These are phyloP conservation scores for Triticum aestivum DNA, from an alignment of 176 grass and related monocot genomes.

Conservation along the genomic window DNA sequence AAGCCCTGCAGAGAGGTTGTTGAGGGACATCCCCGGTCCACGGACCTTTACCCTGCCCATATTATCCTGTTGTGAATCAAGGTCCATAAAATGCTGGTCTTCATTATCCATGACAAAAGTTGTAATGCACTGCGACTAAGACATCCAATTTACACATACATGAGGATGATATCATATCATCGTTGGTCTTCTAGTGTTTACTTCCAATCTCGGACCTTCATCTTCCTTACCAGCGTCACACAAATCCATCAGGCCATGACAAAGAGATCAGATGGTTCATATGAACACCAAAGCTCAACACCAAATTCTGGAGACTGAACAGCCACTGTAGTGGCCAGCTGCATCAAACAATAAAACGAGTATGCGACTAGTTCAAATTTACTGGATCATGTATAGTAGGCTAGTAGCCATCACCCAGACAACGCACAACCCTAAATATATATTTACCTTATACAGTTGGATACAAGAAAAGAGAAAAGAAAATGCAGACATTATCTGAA, in stretches of 20 bases:
- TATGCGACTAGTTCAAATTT: neutral
- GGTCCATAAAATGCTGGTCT: neutral
- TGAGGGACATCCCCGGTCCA: neutral
- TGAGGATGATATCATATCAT: neutral
- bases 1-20: neutral
- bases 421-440: slow-evolving; percentile 8
- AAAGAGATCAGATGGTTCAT: neutral
- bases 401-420: slow-evolving; percentile 9
- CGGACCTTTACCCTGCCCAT: neutral
- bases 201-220: neutral
- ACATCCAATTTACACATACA: neutral
- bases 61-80: neutral
- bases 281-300: neutral
- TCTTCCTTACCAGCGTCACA: no score
- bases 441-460: neutral
- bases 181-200: neutral
- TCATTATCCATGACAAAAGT: neutral
- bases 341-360: neutral
- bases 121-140: neutral
- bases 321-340: neutral
- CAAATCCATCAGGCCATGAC: neutral
- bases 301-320: no score
- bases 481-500: neutral
- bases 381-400: neutral
- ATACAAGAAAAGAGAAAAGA: neutral